A percentile compares a stretch with the other conserved stretches of the same genome.
Evolutionary conservation across 2,329 filamentous ascomycete genomes (phyloP).

Genomic region (Ascochyta koolunga): DNA sequence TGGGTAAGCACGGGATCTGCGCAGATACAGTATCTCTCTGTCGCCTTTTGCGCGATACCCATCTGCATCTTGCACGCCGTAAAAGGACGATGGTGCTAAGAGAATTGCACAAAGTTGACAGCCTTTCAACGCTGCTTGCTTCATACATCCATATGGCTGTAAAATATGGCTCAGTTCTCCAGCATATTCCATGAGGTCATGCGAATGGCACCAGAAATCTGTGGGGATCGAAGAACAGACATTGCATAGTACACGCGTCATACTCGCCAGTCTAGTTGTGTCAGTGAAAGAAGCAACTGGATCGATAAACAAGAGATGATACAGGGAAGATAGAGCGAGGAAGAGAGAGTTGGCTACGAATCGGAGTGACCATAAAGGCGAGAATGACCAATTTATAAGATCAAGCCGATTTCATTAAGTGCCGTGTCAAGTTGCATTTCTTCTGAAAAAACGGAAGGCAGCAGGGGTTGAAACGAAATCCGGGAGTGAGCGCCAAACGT

Average conservation of each 20-base stretch:
- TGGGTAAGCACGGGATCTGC: not conserved
- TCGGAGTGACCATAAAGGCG: too few relatives aligned
- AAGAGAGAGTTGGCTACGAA: too few relatives aligned
- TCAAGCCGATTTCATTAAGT: too few relatives aligned
- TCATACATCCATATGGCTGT: not conserved
- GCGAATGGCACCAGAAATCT: not conserved
- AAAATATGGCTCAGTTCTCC: not conserved
- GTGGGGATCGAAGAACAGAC: not conserved
- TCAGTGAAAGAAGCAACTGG: too few relatives aligned
- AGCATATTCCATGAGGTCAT: not conserved
- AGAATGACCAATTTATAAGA: too few relatives aligned
- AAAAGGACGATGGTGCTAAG: not conserved
- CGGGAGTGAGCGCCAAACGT: too few relatives aligned
- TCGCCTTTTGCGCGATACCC: not conserved
- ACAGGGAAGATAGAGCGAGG: too few relatives aligned
- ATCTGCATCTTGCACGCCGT: not conserved
- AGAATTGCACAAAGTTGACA: not conserved
- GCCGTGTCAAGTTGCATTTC: too few relatives aligned
- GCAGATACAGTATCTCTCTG: not conserved
- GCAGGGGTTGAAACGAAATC: too few relatives aligned
- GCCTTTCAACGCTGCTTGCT: not conserved
- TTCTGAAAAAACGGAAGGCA: too few relatives aligned
- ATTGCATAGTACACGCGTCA: not conserved
- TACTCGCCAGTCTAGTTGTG: not conserved
- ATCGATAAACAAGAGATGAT: too few relatives aligned